Conservation (phyloP, 768 basidiomycete species). For the Lactarius psammicola region DNA sequence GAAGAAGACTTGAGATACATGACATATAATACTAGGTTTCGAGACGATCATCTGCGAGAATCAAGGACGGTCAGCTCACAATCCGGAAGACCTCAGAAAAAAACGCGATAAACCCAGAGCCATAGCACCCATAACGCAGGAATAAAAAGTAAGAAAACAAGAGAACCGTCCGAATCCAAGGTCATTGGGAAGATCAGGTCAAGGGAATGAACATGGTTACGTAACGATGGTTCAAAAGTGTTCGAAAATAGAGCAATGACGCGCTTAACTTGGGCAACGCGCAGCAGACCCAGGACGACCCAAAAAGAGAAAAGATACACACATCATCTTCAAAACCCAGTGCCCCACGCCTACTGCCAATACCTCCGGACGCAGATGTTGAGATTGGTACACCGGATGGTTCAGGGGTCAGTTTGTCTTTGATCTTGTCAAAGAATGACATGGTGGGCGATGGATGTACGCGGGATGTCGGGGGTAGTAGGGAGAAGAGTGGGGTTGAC, state of each 20-base stretch:
- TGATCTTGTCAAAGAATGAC: slow-evolving; percentile 57
- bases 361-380: slow-evolving; percentile 50
- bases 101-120: slow-evolving; percentile 56
- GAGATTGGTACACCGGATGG: slow-evolving; percentile 37
- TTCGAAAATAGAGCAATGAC: slow-evolving; percentile 5
- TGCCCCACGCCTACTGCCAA: slow-evolving; percentile 53
- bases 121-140: slow-evolving; percentile 64
- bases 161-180: slow-evolving; percentile 43
- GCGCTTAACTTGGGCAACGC: slow-evolving; percentile 7
- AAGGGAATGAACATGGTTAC: slow-evolving; percentile 27
- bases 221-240: slow-evolving; percentile 22
- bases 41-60: slow-evolving; percentile 76
- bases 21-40: slow-evolving; percentile 76
- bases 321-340: slow-evolving; percentile 73
- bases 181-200: slow-evolving; percentile 18
- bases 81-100: slow-evolving; percentile 15
- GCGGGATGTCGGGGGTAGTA: too few species aligned
- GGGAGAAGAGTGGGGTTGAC: not conserved
- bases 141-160: slow-evolving; percentile 63
- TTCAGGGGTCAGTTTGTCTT: slow-evolving; percentile 51
- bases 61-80: slow-evolving; percentile 30
- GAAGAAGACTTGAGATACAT: slow-evolving; percentile 83
- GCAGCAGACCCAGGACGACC: slow-evolving; percentile 31
- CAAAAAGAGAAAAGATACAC: slow-evolving; percentile 43
- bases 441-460: slow-evolving; percentile 35